Conservation (phyloP, 2,329 filamentous ascomycete species). For the Apiospora aurea region DNA sequence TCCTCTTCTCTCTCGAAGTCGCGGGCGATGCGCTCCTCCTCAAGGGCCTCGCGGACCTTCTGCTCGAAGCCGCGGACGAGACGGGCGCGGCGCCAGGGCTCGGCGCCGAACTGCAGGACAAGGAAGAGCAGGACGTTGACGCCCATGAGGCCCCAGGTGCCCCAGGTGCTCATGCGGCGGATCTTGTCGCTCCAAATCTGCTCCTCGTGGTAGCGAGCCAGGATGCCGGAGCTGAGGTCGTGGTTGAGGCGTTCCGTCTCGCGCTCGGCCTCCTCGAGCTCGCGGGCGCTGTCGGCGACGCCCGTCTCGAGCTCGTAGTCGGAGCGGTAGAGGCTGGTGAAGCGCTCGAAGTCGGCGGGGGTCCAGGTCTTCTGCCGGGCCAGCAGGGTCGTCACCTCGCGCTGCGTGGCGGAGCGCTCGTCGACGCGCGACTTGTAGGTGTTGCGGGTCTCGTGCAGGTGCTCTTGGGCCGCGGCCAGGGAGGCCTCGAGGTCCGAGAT, state of each 20-base stretch:
- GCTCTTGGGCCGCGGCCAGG: constrained; percentile 65
- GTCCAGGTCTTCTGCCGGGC: constrained; percentile 95
- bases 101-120: constrained; percentile 84
- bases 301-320: constrained; percentile 93
- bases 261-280: constrained; percentile 77
- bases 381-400: constrained; percentile 92
- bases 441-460: constrained; percentile 74
- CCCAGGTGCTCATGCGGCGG: constrained; percentile 94
- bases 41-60: constrained; percentile 73
- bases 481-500: constrained; percentile 73
- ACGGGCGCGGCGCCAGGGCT: constrained; percentile 86
- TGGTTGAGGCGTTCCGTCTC: constrained; percentile 80
- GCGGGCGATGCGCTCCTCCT: constrained; percentile 63
- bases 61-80: constrained; percentile 85
- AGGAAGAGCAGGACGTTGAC: constrained; percentile 92
- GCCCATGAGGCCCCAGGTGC: constrained; percentile 97
- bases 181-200: constrained; percentile 99
- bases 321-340: constrained; percentile 88
- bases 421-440: constrained; percentile 82
- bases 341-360: constrained; percentile 86
- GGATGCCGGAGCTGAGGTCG: constrained; percentile 80
- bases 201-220: constrained; percentile 96
- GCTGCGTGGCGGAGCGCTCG: constrained; percentile 85
- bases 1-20: constrained; percentile 31
- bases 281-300: constrained; percentile 75